phyloP scores from a whole-genome alignment of 2,329 filamentous ascomycete genomes.

The Coniella vitis region DNA sequence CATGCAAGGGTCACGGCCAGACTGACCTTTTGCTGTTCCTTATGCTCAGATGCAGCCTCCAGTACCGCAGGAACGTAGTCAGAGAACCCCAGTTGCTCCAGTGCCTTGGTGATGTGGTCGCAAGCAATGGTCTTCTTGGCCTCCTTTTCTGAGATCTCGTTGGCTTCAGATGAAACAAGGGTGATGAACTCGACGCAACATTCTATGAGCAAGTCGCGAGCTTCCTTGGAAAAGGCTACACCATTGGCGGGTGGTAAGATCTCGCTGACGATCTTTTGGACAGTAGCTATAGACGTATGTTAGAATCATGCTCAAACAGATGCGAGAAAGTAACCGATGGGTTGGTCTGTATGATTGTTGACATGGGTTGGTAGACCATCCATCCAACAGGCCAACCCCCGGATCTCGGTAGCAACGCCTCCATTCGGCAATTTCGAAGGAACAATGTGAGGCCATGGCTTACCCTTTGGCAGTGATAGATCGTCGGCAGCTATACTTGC shows the following conservation, averaged over 20 bases:
- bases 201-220: conserved; percentile 90
- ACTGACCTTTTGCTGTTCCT: conserved; percentile 80
- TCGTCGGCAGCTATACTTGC: conserved; percentile 50
- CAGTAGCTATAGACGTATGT: conserved; percentile 46
- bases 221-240: conserved; percentile 88
- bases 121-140: conserved; percentile 98
- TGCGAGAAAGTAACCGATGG: not conserved
- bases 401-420: no score
- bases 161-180: conserved; percentile 94
- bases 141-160: conserved; percentile 97
- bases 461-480: conserved; percentile 59
- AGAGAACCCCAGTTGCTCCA: conserved; percentile 85
- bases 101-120: conserved; percentile 92
- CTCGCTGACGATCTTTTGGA: conserved; percentile 86
- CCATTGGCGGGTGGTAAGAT: conserved; percentile 72
- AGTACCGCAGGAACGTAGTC: conserved; percentile 87
- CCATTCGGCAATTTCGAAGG: not conserved
- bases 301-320: not conserved
- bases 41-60: conserved; percentile 83
- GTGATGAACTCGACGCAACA: conserved; percentile 99
- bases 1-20: not conserved
- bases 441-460: conserved; percentile 14
- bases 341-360: not conserved
- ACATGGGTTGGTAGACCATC: not conserved
- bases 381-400: no score